A percentile compares a stretch with the other conserved stretches of the same genome.
Conservation (phyloP, 176 grass and related monocot species). For the Calamus simplicifolius region DNA sequence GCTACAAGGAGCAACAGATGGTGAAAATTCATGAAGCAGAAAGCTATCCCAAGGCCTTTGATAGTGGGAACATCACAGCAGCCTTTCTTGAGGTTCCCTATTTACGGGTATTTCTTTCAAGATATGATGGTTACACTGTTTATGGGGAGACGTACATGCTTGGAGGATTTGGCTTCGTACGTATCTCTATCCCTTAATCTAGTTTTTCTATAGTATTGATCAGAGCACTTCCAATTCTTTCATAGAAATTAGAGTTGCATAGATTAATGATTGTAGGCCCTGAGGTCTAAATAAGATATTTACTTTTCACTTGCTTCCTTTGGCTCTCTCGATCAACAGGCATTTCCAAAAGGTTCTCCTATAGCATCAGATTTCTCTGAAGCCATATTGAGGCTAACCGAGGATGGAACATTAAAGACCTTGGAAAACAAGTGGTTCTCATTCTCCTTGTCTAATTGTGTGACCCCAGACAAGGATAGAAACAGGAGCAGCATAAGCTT, state of each 20-base stretch:
- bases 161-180: constrained; percentile 34
- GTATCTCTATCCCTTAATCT: neutral
- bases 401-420: neutral
- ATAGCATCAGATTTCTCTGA: constrained; percentile 3
- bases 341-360: constrained; percentile 9
- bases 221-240: no score
- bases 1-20: neutral
- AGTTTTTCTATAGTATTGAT: no score
- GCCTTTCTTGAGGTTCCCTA: constrained; percentile 28
- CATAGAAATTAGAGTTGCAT: no score
- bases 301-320: no score
- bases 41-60: neutral
- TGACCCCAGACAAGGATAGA: neutral
- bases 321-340: neutral
- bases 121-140: constrained; percentile 10
- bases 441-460: neutral
- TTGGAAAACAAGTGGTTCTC: neutral
- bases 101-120: constrained; percentile 25
- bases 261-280: no score
- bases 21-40: neutral
- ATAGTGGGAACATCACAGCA: constrained; percentile 19
- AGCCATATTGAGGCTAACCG: neutral
- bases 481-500: neutral
- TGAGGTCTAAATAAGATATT: no score
- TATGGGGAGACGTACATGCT: constrained; percentile 9